Evolutionary conservation across 148 eudicot genomes (phyloP).

Genomic region (Rhododendron vialii): DNA sequence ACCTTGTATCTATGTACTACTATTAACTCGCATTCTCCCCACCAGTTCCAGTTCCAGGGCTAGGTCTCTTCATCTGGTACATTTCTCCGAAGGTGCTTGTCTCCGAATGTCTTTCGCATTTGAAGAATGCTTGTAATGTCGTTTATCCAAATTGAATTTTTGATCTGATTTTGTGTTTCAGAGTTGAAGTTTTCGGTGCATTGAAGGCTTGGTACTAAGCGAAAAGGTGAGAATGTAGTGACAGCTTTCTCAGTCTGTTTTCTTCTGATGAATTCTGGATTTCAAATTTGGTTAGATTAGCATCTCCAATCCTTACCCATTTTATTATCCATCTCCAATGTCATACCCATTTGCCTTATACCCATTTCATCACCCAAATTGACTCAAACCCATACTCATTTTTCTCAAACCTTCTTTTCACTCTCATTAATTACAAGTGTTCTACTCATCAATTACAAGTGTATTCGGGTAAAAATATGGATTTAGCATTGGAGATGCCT

Average conservation of each 20-base stretch:
- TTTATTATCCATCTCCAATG: no score
- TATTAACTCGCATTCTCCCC: not conserved
- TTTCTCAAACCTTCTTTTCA: no score
- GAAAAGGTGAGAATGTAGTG: not conserved
- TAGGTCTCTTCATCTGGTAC: not conserved
- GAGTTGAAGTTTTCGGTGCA: not conserved
- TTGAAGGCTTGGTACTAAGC: not conserved
- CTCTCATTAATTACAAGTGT: no score
- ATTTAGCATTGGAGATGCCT: no score
- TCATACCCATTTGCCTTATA: no score
- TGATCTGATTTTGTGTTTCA: not conserved
- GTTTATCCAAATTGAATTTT: not conserved
- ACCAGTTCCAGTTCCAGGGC: not conserved
- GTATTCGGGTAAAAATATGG: no score
- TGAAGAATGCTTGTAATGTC: not conserved
- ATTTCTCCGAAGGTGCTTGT: not conserved
- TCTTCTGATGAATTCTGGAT: not conserved
- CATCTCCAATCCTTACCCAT: no score
- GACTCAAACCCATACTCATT: no score
- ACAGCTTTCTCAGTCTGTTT: not conserved
- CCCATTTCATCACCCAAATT: no score
- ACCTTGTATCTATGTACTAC: not conserved
- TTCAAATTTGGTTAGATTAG: not conserved
- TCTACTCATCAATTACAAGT: no score
- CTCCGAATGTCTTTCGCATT: not conserved